A percentile compares a stretch with the other conserved stretches of the same genome.
Evolutionary conservation across 192 early-diverging fungal genomes (phyloP).

Genomic region (Backusella psychrophila): DNA sequence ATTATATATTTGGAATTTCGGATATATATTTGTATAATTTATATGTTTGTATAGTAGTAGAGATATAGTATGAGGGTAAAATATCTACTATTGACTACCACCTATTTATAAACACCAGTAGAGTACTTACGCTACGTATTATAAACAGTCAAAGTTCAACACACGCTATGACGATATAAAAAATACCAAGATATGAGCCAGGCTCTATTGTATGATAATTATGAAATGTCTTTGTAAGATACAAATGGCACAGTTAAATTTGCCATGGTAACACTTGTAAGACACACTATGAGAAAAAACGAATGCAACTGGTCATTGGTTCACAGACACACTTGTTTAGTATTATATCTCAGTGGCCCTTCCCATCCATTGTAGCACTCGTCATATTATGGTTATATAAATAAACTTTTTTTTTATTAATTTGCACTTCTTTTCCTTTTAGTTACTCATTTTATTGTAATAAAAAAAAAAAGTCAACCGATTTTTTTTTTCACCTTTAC

Average conservation of each 20-base stretch:
- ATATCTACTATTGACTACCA: too few species aligned
- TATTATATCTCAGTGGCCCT: conserved; percentile 3
- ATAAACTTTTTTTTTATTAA: neutral
- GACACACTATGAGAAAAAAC: neutral
- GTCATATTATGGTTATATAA: neutral
- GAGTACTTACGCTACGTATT: too few species aligned
- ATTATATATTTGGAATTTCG: too few species aligned
- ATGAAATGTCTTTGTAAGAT: neutral
- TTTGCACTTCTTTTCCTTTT: neutral
- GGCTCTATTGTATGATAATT: neutral
- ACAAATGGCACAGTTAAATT: neutral
- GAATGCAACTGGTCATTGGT: conserved; percentile 1
- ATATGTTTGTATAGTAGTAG: too few species aligned
- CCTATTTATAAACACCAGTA: too few species aligned
- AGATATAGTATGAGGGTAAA: too few species aligned
- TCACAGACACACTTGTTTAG: neutral
- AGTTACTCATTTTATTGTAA: neutral
- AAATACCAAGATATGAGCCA: neutral
- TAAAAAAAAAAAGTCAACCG: neutral
- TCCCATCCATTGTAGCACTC: neutral
- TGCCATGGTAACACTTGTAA: neutral
- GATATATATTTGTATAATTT: too few species aligned
- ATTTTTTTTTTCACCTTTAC: neutral
- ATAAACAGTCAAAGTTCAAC: too few species aligned
- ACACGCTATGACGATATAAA: neutral